These are phyloP conservation scores for Angophora floribunda DNA, from an alignment of 345 rosid species.

Conservation along the genomic window DNA sequence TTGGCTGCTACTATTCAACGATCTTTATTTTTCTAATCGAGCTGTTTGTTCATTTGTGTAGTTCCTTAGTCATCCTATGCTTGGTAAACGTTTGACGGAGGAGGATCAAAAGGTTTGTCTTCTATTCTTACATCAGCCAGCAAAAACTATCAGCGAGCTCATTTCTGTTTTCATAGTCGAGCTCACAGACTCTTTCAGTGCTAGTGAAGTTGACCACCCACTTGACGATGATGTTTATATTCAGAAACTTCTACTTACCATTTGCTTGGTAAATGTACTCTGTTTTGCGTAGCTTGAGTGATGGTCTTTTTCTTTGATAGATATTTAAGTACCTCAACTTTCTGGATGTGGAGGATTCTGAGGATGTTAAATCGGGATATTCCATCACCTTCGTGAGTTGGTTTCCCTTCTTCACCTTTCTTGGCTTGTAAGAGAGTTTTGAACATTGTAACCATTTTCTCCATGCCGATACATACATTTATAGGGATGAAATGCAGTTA, in stretches of 20 bases:
- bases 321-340: conserved; percentile 61
- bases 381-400: conserved; percentile 75
- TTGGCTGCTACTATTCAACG: neutral
- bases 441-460: neutral
- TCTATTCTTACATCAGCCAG: neutral
- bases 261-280: neutral
- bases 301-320: conserved; percentile 15
- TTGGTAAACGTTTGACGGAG: conserved; percentile 65
- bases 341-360: conserved; percentile 78
- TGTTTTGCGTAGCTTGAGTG: neutral
- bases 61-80: conserved; percentile 90
- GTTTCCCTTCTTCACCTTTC: neutral
- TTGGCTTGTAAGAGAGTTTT: neutral
- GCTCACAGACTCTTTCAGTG: neutral
- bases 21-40: neutral
- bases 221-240: neutral
- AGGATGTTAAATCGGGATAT: conserved; percentile 90
- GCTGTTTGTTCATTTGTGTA: conserved; percentile 9
- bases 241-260: neutral
- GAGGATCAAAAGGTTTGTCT: conserved; percentile 86
- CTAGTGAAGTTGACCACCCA: neutral
- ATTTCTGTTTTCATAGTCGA: neutral
- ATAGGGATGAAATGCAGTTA: neutral
- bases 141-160: neutral
- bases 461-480: neutral